phyloP scores from a whole-genome alignment of 2,329 filamentous ascomycete species.

The Curvularia spicifera region DNA sequence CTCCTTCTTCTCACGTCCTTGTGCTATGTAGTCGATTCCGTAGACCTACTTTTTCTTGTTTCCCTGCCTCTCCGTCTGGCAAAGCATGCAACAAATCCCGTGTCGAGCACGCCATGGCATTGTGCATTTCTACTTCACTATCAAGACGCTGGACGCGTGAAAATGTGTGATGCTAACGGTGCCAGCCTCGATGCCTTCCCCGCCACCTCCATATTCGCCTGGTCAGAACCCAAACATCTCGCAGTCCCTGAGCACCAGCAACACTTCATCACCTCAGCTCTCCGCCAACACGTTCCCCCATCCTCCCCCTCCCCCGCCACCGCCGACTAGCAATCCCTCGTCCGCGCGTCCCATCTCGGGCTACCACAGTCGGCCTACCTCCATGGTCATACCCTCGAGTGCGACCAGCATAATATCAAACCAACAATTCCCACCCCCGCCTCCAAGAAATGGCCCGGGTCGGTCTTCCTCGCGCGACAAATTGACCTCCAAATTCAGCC shows the following conservation, averaged over 20 bases:
- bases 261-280: constrained; percentile 46
- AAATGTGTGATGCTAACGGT: constrained; percentile 25
- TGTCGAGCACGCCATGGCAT: constrained; percentile 1
- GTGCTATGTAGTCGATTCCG: constrained; percentile 2
- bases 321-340: constrained; percentile 36
- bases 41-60: constrained; percentile 1
- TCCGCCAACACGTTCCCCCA: constrained; percentile 47
- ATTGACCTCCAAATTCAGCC: constrained; percentile 47
- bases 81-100: constrained; percentile 2
- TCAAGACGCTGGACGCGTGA: neutral
- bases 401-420: constrained; percentile 45
- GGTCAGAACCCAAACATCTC: constrained; percentile 49
- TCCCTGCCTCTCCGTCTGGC: neutral
- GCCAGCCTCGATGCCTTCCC: constrained; percentile 57
- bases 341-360: constrained; percentile 41
- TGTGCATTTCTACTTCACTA: constrained; percentile 7
- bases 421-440: constrained; percentile 50
- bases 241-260: constrained; percentile 36
- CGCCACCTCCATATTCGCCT: constrained; percentile 58
- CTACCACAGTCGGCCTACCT: constrained; percentile 39
- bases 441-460: constrained; percentile 42
- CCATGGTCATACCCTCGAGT: constrained; percentile 44
- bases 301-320: constrained; percentile 37
- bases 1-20: neutral
- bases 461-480: constrained; percentile 50